Percentiles rank a stretch among this genome's conserved stretches.
phyloP scores from a whole-genome alignment of 345 rosid genomes.

The Melastoma malabathricum region DNA sequence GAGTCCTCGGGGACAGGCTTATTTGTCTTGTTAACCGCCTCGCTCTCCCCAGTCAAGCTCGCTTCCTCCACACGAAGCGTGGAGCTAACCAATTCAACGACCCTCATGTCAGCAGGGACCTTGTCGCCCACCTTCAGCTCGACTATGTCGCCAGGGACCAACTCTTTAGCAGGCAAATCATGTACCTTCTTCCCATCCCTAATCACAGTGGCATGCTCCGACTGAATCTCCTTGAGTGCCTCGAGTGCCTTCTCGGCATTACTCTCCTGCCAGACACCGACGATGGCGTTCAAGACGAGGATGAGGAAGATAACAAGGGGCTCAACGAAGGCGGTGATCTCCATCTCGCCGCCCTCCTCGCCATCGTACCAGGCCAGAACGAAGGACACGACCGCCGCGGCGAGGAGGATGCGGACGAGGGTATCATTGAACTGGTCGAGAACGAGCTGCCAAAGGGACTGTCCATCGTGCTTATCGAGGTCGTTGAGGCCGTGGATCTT shows the following conservation, averaged over 20 bases:
- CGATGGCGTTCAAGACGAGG: slow-evolving; percentile 7
- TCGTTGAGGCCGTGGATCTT: slow-evolving; percentile 4
- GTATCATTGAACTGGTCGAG: slow-evolving; percentile 4
- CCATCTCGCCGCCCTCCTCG: too few species aligned
- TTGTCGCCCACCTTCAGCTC: too few species aligned
- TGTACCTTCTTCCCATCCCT: slow-evolving; percentile 3
- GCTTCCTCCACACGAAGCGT: neutral
- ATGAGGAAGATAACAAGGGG: slow-evolving; percentile 9
- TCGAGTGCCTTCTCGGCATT: slow-evolving; percentile 11
- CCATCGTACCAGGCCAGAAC: too few species aligned
- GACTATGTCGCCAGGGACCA: slow-evolving; percentile 8
- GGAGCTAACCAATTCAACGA: too few species aligned
- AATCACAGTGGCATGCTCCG: slow-evolving; percentile 9
- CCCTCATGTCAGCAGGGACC: too few species aligned
- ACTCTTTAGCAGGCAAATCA: slow-evolving; percentile 5
- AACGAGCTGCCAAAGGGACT: slow-evolving; percentile 1
- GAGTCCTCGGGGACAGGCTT: slow-evolving; percentile 15
- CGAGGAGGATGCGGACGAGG: too few species aligned
- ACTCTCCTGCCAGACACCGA: slow-evolving; percentile 11
- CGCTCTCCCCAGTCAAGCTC: slow-evolving; percentile 9
- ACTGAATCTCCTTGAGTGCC: slow-evolving; percentile 11
- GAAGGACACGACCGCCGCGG: too few species aligned
- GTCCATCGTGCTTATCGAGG: slow-evolving; percentile 9
- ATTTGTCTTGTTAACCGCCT: slow-evolving; percentile 7
- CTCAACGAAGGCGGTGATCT: too few species aligned